Percentiles rank a stretch among this genome's conserved stretches.
Evolutionary conservation across 1,284 basidiomycete genomes (phyloP).

Genomic region (Rhodotorula sp.): DNA sequence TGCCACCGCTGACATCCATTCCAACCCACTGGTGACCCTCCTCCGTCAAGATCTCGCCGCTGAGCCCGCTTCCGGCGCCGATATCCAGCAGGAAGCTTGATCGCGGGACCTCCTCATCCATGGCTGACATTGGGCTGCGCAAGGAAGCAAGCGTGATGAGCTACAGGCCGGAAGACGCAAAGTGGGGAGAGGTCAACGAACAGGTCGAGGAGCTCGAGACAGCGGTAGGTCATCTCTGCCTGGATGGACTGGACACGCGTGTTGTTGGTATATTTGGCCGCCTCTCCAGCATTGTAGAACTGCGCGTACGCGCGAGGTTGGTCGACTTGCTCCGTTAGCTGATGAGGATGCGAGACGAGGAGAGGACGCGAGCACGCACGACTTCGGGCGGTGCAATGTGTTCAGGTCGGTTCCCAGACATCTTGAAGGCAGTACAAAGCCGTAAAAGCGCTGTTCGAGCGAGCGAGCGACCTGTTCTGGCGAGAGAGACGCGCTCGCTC

Average conservation of each 20-base stretch:
- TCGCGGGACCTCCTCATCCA: constrained; percentile 47
- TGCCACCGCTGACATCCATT: constrained; percentile 91
- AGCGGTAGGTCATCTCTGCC: constrained; percentile 95
- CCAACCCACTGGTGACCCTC: constrained; percentile 93
- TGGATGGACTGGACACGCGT: constrained; percentile 96
- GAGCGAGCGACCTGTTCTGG: neutral
- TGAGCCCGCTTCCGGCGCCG: constrained; percentile 96
- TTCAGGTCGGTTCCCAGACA: constrained; percentile 65
- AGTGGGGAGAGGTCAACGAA: constrained; percentile 41
- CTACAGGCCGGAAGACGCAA: too few species aligned
- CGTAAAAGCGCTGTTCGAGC: neutral
- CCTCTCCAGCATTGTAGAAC: constrained; percentile 96
- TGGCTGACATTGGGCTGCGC: constrained; percentile 3
- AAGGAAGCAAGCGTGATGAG: neutral
- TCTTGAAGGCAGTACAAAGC: neutral
- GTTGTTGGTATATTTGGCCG: constrained; percentile 89
- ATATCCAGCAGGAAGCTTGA: constrained; percentile 88
- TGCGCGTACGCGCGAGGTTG: constrained; percentile 48
- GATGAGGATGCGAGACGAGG: neutral
- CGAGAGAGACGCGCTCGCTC: neutral
- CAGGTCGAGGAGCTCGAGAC: constrained; percentile 83
- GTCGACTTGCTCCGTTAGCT: neutral
- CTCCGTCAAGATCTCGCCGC: constrained; percentile 93
- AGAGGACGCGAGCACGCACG: constrained; percentile 55
- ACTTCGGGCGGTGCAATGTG: constrained; percentile 94